A percentile compares a stretch with the other conserved stretches of the same genome.
Conservation (phyloP, 169 alveolate species). For the Plasmodium falciparum region DNA sequence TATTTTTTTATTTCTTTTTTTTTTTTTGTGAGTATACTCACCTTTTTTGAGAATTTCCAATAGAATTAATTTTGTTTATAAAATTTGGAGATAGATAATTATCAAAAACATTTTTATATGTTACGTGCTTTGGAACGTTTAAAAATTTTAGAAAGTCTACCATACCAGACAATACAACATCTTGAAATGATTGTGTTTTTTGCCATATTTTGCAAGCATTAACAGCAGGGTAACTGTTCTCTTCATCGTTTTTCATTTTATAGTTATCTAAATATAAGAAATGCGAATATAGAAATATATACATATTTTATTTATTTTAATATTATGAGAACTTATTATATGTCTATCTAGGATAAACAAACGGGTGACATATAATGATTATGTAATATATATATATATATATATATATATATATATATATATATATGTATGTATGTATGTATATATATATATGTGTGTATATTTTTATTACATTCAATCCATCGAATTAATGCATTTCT, state of each 20-base stretch:
- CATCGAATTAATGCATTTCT: slow-evolving; percentile 84
- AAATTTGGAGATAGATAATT: slow-evolving; percentile 81
- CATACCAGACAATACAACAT: slow-evolving; percentile 81
- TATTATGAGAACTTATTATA: background rate
- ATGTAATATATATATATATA: too few species aligned
- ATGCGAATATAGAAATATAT: too few species aligned
- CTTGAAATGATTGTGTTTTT: slow-evolving; percentile 86
- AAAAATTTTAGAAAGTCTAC: slow-evolving; percentile 83
- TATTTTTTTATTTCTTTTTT: slow-evolving; percentile 9
- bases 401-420: too few species aligned
- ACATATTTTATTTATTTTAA: too few species aligned
- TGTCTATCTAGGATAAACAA: background rate
- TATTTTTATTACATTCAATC: slow-evolving; percentile 82
- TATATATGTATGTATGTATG: too few species aligned
- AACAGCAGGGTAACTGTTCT: slow-evolving; percentile 83
- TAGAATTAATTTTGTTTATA: slow-evolving; percentile 77
- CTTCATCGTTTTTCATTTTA: slow-evolving; percentile 79
- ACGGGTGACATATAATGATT: too few species aligned
- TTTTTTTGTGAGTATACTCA: background rate
- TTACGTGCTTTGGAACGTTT: slow-evolving; percentile 83
- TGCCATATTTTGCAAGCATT: slow-evolving; percentile 87
- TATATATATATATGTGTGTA: background rate
- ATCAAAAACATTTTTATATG: slow-evolving; percentile 82
- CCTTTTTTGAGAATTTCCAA: slow-evolving; percentile 54
- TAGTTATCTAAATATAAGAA: slow-evolving; percentile 81